Conservation (phyloP, 805 yeast genomes). For the Vanderwaltozyma tropicalis region DNA sequence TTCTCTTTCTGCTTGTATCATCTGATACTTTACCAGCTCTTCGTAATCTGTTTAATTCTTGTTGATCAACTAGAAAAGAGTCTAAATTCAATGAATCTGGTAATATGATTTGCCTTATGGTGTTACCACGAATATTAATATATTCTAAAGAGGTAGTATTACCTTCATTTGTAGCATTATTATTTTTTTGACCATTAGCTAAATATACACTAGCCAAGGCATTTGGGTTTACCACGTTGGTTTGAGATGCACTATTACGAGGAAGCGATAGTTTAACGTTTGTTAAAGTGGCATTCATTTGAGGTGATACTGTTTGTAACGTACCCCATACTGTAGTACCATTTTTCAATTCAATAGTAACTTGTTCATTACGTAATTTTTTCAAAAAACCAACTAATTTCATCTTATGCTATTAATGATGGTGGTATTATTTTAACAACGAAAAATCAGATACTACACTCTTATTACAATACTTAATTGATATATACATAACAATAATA, state of each 20-base stretch:
- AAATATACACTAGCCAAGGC: conserved; percentile 21
- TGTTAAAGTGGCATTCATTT: conserved; percentile 78
- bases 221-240: conserved; percentile 7
- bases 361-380: conserved; percentile 77
- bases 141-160: conserved; percentile 56
- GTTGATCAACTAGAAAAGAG: conserved; percentile 40
- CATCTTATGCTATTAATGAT: conserved; percentile 9
- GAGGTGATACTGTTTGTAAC: conserved; percentile 72
- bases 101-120: conserved; percentile 67
- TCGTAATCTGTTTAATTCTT: conserved; percentile 19
- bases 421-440: too few relatives aligned
- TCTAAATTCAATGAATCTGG: conserved; percentile 83
- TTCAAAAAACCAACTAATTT: conserved; percentile 47
- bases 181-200: conserved; percentile 2
- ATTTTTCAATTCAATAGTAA: conserved; percentile 83
- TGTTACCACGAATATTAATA: conserved; percentile 82
- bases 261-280: conserved; percentile 67
- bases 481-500: background rate
- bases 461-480: too few relatives aligned
- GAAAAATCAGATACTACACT: too few relatives aligned
- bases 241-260: background rate
- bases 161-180: conserved; percentile 32
- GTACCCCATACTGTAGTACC: conserved; percentile 84
- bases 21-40: conserved; percentile 20
- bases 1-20: conserved; percentile 18